A percentile compares a stretch with the other conserved stretches of the same genome.
Conservation (phyloP, 106 monocot genomes). For the Narthecium ossifragum region DNA sequence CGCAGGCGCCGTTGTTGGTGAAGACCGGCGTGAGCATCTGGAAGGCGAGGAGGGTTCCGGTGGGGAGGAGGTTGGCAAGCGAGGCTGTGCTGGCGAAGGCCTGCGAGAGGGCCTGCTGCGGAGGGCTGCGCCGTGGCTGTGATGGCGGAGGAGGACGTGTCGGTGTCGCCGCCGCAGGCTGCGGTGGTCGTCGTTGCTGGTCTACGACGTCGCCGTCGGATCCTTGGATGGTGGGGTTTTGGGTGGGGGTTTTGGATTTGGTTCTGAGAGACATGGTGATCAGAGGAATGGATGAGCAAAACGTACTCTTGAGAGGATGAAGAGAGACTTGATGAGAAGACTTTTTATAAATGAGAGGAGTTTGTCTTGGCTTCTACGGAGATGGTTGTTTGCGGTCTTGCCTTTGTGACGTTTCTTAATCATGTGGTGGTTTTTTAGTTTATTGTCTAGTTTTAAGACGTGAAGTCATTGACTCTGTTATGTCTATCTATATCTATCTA, state of each 20-base stretch:
- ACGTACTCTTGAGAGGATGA: too few relatives aligned
- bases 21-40: conserved; percentile 68
- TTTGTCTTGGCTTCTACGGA: too few relatives aligned
- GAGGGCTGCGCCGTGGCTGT: too few relatives aligned
- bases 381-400: too few relatives aligned
- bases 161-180: neutral
- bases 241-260: neutral
- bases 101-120: conserved; percentile 22
- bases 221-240: neutral
- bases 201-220: neutral
- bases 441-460: too few relatives aligned
- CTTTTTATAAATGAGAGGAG: too few relatives aligned
- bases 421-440: too few relatives aligned
- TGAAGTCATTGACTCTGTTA: too few relatives aligned
- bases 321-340: too few relatives aligned
- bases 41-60: conserved; percentile 83
- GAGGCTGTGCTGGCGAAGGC: conserved; percentile 51
- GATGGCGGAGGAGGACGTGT: conserved; percentile 6
- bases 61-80: conserved; percentile 81
- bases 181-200: neutral
- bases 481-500: too few relatives aligned
- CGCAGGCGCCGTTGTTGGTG: conserved; percentile 73
- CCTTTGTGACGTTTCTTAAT: too few relatives aligned
- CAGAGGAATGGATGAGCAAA: too few relatives aligned
- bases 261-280: neutral